Evolutionary conservation across 2,329 filamentous ascomycete genomes (phyloP).

Genomic region (Karstenula rhodostoma): DNA sequence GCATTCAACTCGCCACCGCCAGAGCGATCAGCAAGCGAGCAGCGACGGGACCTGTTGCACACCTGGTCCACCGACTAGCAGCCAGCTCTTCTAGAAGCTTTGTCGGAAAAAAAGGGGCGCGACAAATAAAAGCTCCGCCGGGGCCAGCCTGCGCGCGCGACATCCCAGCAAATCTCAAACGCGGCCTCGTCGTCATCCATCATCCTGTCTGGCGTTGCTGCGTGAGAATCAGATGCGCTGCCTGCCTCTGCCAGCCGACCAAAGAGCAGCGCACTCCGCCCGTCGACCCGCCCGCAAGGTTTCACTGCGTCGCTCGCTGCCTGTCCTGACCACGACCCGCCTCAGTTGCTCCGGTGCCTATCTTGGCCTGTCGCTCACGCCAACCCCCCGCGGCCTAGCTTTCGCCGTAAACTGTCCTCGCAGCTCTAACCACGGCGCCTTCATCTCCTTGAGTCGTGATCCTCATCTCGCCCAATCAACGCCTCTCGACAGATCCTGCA

Average conservation of each 20-base stretch:
- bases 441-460: conserved; percentile 49
- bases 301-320: conserved; percentile 12
- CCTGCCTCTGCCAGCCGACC: not conserved
- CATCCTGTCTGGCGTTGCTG: conserved; percentile 13
- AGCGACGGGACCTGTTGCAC: conserved; percentile 10
- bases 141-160: conserved; percentile 27
- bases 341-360: conserved; percentile 19
- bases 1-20: not conserved
- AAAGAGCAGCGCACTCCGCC: not conserved
- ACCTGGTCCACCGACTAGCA: conserved; percentile 29
- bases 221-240: conserved; percentile 12
- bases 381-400: conserved; percentile 23
- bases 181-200: conserved; percentile 22
- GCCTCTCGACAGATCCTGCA: not conserved
- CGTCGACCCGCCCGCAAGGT: conserved; percentile 12
- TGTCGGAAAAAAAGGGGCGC: conserved; percentile 45
- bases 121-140: conserved; percentile 28
- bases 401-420: conserved; percentile 38
- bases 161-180: conserved; percentile 36
- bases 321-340: conserved; percentile 6
- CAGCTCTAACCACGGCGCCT: conserved; percentile 34
- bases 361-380: conserved; percentile 20
- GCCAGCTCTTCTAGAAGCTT: conserved; percentile 49
- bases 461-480: conserved; percentile 32
- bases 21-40: conserved; percentile 7